A percentile compares a stretch with the other conserved stretches of the same genome.
Conservation (phyloP, 202 grass and related monocot species). For the Panicum hallii region DNA sequence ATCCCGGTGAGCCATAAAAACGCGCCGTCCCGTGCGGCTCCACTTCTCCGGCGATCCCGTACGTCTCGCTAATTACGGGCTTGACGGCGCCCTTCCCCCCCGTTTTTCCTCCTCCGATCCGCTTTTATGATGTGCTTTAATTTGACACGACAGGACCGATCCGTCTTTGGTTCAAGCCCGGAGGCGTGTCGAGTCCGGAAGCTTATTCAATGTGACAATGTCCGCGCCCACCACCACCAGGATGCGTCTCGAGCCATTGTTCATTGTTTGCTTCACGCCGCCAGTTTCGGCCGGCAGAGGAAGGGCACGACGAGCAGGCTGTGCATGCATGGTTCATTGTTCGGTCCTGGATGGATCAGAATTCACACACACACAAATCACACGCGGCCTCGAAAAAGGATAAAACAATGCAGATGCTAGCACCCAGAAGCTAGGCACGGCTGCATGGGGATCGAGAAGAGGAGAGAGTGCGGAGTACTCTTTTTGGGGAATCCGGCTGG, state of each 20-base stretch:
- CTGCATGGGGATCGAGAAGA: neutral
- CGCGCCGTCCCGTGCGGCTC: neutral
- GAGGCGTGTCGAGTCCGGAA: neutral
- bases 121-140: neutral
- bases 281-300: neutral
- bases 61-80: constrained; percentile 27
- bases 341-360: no score
- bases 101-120: neutral
- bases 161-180: constrained; percentile 8
- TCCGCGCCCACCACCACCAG: no score
- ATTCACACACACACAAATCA: no score
- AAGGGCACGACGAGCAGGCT: no score
- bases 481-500: neutral
- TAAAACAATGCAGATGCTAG: neutral
- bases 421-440: neutral
- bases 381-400: neutral
- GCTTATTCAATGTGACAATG: neutral
- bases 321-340: no score
- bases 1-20: no score
- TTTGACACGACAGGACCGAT: neutral
- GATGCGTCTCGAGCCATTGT: no score
- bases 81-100: neutral
- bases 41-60: neutral
- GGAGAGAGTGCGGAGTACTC: neutral
- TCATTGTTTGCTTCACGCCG: neutral